These are phyloP conservation scores for Aureobasidium sp. DNA, from an alignment of 2,329 filamentous ascomycete species.

Conservation along the genomic window DNA sequence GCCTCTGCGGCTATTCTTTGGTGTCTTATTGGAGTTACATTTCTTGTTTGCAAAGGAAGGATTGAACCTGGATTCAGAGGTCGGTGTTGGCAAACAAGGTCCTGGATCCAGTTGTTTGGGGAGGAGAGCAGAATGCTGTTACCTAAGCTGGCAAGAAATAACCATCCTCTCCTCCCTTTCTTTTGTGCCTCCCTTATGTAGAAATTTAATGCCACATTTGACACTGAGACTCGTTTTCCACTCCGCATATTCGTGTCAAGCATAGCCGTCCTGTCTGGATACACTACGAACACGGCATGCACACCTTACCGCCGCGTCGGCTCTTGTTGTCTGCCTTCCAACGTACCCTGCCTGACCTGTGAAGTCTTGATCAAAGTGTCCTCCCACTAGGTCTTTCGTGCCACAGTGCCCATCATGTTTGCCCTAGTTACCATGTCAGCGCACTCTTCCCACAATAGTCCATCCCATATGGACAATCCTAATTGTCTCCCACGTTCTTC, in stretches of 20 bases:
- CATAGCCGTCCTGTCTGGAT: too few species aligned
- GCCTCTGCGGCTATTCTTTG: constrained; percentile 15
- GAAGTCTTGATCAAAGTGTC: too few species aligned
- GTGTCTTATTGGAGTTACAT: constrained; percentile 8
- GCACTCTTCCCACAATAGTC: too few species aligned
- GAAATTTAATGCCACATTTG: constrained; percentile 12
- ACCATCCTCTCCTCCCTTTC: constrained; percentile 5
- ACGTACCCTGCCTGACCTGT: too few species aligned
- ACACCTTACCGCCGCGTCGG: too few species aligned
- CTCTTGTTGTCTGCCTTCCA: too few species aligned
- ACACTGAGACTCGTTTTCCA: background rate
- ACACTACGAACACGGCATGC: too few species aligned
- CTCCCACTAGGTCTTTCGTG: too few species aligned
- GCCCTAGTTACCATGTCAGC: too few species aligned
- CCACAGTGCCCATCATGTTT: too few species aligned
- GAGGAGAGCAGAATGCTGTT: constrained; percentile 19
- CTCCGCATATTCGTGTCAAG: background rate
- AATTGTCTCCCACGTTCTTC: too few species aligned
- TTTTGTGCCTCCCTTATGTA: constrained; percentile 14
- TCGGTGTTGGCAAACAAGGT: constrained; percentile 5
- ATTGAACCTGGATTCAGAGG: constrained; percentile 4
- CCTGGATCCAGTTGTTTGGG: constrained; percentile 18
- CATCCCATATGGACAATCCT: too few species aligned
- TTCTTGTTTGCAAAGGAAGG: background rate
- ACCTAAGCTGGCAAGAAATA: constrained; percentile 18